A percentile compares a stretch with the other conserved stretches of the same genome.
These are phyloP conservation scores for Geotrichum reessii DNA, from an alignment of 1,139 yeast species.

Conservation along the genomic window DNA sequence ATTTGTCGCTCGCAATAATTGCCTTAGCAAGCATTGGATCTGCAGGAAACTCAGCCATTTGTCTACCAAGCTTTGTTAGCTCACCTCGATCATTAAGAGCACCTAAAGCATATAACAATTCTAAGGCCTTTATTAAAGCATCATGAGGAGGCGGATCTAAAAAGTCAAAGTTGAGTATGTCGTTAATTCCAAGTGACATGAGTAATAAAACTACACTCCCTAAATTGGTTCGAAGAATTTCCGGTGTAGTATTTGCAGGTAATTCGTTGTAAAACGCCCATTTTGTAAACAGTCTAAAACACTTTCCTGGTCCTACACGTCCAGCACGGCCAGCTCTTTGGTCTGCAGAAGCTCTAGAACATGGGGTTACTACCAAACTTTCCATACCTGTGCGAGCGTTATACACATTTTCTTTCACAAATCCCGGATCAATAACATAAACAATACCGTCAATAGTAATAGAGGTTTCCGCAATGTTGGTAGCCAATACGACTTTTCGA, in stretches of 20 bases:
- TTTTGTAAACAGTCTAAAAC: conserved; percentile 82
- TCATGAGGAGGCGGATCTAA: conserved; percentile 79
- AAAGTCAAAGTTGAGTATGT: conserved; percentile 76
- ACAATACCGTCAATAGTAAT: conserved; percentile 89
- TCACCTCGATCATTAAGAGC: conserved; percentile 78
- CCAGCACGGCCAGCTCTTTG: conserved; percentile 98
- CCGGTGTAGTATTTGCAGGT: conserved; percentile 78
- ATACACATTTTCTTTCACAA: conserved; percentile 79
- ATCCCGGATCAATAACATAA: conserved; percentile 89
- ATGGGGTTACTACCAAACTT: conserved; percentile 73
- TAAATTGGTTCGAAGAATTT: conserved; percentile 75
- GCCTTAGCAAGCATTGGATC: conserved; percentile 86
- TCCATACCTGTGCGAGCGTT: conserved; percentile 89
- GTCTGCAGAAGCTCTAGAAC: conserved; percentile 91
- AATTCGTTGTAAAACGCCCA: conserved; percentile 78
- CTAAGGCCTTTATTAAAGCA: conserved; percentile 69
- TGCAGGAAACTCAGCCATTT: conserved; percentile 89
- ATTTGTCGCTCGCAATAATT: conserved; percentile 55
- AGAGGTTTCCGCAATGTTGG: conserved; percentile 95
- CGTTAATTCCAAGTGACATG: conserved; percentile 75
- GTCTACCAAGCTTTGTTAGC: conserved; percentile 70
- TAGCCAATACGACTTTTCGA: conserved; percentile 86
- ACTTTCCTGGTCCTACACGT: conserved; percentile 92
- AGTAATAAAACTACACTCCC: conserved; percentile 68
- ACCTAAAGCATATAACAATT: conserved; percentile 75